These are phyloP conservation scores for Phytophthora cryptogea DNA, from an alignment of 352 stramenopile genomes.

Conservation along the genomic window DNA sequence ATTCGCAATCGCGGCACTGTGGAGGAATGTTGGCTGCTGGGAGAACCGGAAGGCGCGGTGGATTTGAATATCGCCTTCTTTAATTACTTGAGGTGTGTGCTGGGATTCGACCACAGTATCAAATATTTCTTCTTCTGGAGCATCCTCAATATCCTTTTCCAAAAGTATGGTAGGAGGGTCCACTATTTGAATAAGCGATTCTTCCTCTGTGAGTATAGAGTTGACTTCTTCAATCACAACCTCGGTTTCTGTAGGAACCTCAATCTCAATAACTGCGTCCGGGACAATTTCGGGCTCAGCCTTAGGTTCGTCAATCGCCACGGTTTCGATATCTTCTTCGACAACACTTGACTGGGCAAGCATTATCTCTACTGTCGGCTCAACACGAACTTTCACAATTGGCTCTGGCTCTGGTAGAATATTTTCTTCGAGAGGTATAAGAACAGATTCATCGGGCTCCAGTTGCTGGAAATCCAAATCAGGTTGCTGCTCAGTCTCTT, in stretches of 20 bases:
- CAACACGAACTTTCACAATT: not conserved
- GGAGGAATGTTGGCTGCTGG: constrained; percentile 49
- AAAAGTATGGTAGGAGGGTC: not conserved
- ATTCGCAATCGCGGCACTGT: constrained; percentile 33
- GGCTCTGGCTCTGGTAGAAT: constrained; percentile 1
- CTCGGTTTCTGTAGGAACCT: constrained; percentile 4
- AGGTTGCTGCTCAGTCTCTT: constrained; percentile 7
- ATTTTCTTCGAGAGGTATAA: constrained; percentile 7
- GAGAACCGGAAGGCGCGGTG: constrained; percentile 48
- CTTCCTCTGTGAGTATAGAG: not conserved
- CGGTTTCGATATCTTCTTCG: constrained; percentile 4
- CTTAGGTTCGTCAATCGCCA: constrained; percentile 7
- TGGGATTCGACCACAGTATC: not conserved
- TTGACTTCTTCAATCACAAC: constrained; percentile 5
- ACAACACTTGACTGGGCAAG: not conserved
- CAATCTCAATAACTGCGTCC: constrained; percentile 1
- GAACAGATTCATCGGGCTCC: not conserved
- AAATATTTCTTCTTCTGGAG: not conserved
- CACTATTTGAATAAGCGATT: not conserved
- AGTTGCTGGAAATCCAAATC: constrained; percentile 6
- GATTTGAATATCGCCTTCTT: constrained; percentile 22
- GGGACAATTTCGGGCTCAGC: not conserved
- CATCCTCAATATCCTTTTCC: not conserved
- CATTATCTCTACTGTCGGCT: constrained; percentile 7
- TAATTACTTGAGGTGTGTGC: constrained; percentile 16